These are phyloP conservation scores for Passalora sequoiae DNA, from an alignment of 2,329 filamentous ascomycete species.

Conservation along the genomic window DNA sequence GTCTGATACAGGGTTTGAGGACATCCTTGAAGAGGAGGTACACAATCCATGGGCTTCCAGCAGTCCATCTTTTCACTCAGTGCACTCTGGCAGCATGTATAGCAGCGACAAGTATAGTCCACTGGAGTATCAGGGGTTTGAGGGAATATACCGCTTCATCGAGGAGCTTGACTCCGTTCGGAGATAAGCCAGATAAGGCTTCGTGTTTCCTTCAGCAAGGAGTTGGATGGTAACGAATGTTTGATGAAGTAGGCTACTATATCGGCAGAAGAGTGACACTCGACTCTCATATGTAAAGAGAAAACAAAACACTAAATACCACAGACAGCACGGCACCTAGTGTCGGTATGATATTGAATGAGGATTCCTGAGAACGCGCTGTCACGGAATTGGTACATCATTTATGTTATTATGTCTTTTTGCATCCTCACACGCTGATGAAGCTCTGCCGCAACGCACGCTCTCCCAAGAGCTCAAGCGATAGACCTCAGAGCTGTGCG, in stretches of 20 bases:
- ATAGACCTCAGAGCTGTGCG: too few species aligned
- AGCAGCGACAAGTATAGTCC: constrained; percentile 37
- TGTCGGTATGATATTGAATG: too few species aligned
- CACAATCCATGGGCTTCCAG: constrained; percentile 52
- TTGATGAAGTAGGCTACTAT: constrained; percentile 3
- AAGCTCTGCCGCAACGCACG: too few species aligned
- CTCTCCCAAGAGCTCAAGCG: too few species aligned
- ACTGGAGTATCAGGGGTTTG: constrained; percentile 57
- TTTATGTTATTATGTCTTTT: too few species aligned
- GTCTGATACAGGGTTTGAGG: constrained; percentile 29
- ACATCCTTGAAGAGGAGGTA: constrained; percentile 24
- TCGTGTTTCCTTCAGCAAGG: neutral
- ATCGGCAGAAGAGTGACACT: constrained; percentile 23
- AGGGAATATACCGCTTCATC: constrained; percentile 63
- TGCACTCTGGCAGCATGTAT: constrained; percentile 47
- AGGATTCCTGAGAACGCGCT: too few species aligned
- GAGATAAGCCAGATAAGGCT: constrained; percentile 5
- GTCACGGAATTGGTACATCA: too few species aligned
- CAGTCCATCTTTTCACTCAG: constrained; percentile 53
- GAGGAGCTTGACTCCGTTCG: constrained; percentile 54
- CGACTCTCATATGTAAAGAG: constrained; percentile 13
- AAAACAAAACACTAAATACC: too few species aligned
- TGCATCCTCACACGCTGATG: too few species aligned
- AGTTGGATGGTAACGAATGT: neutral
- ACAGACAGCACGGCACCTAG: too few species aligned